Base-by-base conservation (phyloP, 495 filamentous ascomycete species). In the Zalerion maritima region DNA sequence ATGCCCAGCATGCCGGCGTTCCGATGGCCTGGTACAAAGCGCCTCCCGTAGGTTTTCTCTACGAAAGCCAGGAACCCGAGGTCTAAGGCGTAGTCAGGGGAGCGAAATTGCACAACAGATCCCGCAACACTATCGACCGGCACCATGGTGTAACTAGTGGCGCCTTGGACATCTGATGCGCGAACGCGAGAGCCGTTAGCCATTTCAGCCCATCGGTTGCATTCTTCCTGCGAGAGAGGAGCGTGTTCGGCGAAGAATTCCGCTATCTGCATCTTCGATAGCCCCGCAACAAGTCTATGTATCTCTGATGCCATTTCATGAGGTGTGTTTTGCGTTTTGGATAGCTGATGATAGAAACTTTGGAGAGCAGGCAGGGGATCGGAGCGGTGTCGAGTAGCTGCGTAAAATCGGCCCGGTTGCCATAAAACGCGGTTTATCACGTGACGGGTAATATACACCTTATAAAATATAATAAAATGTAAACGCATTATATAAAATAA, bases 111-210 rank as follows among this genome's bases (percentile, higher is more conserved):
- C 14, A 35, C 32, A 8, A 30, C 2, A 21, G 10, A 11, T 8
- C n/a, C n/a, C n/a, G n/a, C n/a, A n/a, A n/a, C n/a, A n/a, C n/a
- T n/a, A n/a, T 23, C 5, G 1, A 14, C 32, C 6, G 26, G 14
- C 6, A 11, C 19, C 7, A 35, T 27, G 7, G 32, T 35, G 19
- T 35, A 35, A 16, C 32, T 35, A 16, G 16, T 21, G 9, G 19
- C 32, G n/a, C 32, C 32, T n/a, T 35, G 32, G 18, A 6, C 7
- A 16, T 19, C 10, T 12, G 32, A 23, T 11, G 26, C 19, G 16
- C 19, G 13, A 20, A 35, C 26, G 3, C 14, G 4, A 5, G 13
- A 13, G 6, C 26, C 32, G 10, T 14, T 14, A 2, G 29, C 7
- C 14, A 14, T 19, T 19, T 6, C 10, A 13, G 31, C 31, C 14